Conservation (phyloP, 768 basidiomycete species). For the Boletus huronensis region DNA sequence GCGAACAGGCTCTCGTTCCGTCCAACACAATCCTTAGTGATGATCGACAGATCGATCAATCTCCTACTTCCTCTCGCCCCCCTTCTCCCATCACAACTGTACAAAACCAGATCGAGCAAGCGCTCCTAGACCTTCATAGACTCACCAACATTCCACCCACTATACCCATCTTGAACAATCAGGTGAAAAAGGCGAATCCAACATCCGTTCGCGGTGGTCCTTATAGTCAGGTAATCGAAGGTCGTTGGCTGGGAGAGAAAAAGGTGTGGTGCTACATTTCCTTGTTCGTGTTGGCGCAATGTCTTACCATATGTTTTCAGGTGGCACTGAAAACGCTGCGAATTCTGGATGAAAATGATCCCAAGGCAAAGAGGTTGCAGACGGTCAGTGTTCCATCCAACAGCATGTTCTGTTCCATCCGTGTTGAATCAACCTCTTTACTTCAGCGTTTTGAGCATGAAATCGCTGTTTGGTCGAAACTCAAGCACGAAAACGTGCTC, state of each 20-base stretch:
- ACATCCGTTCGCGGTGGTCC: slow-evolving; percentile 47
- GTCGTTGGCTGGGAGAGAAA: slow-evolving; percentile 52
- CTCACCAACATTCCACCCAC: slow-evolving; percentile 52
- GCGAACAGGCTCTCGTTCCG: background rate
- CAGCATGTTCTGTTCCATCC: background rate
- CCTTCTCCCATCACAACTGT: slow-evolving; percentile 25
- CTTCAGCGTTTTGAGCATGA: slow-evolving; percentile 55
- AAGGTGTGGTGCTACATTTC: slow-evolving; percentile 35
- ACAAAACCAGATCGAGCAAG: slow-evolving; percentile 42
- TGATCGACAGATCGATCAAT: slow-evolving; percentile 20
- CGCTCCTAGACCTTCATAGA: slow-evolving; percentile 45
- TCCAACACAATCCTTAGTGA: slow-evolving; percentile 17
- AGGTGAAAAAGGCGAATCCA: slow-evolving; percentile 38
- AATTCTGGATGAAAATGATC: slow-evolving; percentile 42
- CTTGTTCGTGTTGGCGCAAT: background rate
- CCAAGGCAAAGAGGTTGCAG: slow-evolving; percentile 41
- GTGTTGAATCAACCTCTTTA: background rate
- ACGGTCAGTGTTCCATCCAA: slow-evolving; percentile 10
- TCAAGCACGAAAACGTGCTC: slow-evolving; percentile 44
- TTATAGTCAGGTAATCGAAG: slow-evolving; percentile 54
- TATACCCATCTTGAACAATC: slow-evolving; percentile 50
- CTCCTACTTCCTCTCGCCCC: slow-evolving; percentile 19
- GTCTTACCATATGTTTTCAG: slow-evolving; percentile 25
- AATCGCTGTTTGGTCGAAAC: slow-evolving; percentile 49
- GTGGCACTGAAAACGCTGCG: slow-evolving; percentile 57